Evolutionary conservation across 768 basidiomycete genomes (phyloP), one percentile per base, ranked within the genome.

Genomic region (Psilocybe sp.): DNA sequence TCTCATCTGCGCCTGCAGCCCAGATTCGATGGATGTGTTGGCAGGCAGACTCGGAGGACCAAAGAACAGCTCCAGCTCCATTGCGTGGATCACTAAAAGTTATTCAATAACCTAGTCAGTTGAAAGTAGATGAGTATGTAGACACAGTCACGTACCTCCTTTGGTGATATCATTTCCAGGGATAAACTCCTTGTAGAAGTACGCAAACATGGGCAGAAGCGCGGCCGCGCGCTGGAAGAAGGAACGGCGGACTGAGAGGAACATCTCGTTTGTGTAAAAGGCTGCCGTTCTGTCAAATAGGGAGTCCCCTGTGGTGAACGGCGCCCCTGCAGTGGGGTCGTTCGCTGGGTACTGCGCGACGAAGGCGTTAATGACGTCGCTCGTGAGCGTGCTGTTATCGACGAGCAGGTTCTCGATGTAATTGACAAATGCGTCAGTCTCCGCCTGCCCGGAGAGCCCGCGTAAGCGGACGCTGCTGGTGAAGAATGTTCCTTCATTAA

Each of bases 251-350:
- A 78, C 70, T 0, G 75, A 69, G 31, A 83, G 64, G 60, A 72
- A 85, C 78, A 82, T 82, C 46, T 71, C 65, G 52, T 79, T 80
- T 1, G 78, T 78, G 54, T 84, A 85, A 76, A 78, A 85, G 0
- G 81, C 69, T 40, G 64, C 76, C 0, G 71, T 76, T 40, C 82
- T 63, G 55, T 84, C 82, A 47, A 80, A 84, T 5, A 84, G 65
- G 8, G 75, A 76, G 59, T 84, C 80, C 0, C 82, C 81, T 0
- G 80, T 84, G 48, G 77, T 75, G 66, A 81, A 83, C 0, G 75
- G 71, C 0, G 74, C 75, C 3, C 81, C 80, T 3, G 73, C 60
- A 2, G 69, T 58, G 2, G 73, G 65, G 44, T 78, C 75, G 44
- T 82, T 76, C 0, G 76, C 75, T 0, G 79, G 78, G 62, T 70